phyloP scores from a whole-genome alignment of 1,284 basidiomycete genomes.

The Malassezia brasiliensis region DNA sequence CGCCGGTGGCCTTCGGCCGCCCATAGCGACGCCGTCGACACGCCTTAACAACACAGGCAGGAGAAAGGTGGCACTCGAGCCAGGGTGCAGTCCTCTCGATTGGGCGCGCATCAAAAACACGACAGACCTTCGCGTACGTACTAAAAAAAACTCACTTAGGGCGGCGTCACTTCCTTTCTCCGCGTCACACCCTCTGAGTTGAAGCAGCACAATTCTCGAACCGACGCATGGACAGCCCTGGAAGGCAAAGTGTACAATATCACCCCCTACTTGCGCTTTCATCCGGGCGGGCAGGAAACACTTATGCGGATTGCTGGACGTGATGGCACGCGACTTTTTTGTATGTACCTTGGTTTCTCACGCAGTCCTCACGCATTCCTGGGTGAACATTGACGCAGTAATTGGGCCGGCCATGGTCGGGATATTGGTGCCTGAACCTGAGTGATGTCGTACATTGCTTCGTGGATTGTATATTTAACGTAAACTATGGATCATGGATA shows the following conservation, averaged over 20 bases:
- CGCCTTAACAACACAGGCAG: neutral
- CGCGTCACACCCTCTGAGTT: constrained; percentile 75
- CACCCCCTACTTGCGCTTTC: constrained; percentile 79
- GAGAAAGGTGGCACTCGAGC: constrained; percentile 73
- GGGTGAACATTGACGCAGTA: constrained; percentile 92
- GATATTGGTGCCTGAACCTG: constrained; percentile 50
- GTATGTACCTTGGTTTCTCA: constrained; percentile 51
- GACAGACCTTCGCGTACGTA: constrained; percentile 50
- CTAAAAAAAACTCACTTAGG: constrained; percentile 1
- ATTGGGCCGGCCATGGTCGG: constrained; percentile 83
- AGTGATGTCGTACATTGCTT: no score
- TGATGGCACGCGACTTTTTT: constrained; percentile 87
- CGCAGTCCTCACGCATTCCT: constrained; percentile 57
- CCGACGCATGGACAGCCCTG: constrained; percentile 88
- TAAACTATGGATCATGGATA: no score
- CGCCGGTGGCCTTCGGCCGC: neutral
- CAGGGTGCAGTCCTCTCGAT: constrained; percentile 83
- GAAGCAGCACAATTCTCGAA: constrained; percentile 67
- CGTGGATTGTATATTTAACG: no score
- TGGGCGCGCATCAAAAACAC: constrained; percentile 73
- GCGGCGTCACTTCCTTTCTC: constrained; percentile 47
- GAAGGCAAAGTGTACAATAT: constrained; percentile 95
- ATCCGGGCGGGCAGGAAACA: constrained; percentile 87
- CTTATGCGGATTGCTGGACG: constrained; percentile 90
- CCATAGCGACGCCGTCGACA: neutral